These are phyloP conservation scores for Malus asiatica DNA, from an alignment of 306 rosid genomes.

Conservation along the genomic window DNA sequence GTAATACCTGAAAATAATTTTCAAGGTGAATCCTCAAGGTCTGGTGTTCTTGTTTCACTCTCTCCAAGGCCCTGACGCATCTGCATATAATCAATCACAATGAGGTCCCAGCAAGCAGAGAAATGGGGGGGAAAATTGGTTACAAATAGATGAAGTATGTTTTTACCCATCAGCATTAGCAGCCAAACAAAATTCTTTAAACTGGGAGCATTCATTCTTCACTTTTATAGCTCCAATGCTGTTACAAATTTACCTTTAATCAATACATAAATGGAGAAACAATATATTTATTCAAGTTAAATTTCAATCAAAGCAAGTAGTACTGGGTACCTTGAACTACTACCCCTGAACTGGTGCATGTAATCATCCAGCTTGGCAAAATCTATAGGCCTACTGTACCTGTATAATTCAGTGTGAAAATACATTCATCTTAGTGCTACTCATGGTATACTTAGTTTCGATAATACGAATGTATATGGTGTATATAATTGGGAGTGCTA, in stretches of 20 bases:
- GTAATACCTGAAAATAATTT: slow-evolving; percentile 49
- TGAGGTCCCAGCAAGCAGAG: neutral
- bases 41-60: slow-evolving; percentile 53
- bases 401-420: slow-evolving; percentile 7
- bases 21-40: slow-evolving; percentile 55
- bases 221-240: slow-evolving; percentile 85
- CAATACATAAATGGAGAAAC: neutral
- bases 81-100: slow-evolving; percentile 24
- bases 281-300: neutral
- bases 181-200: slow-evolving; percentile 55
- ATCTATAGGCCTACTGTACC: slow-evolving; percentile 37
- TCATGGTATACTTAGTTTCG: no score
- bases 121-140: neutral
- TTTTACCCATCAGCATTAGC: slow-evolving; percentile 58
- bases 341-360: slow-evolving; percentile 84
- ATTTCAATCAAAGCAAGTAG: neutral
- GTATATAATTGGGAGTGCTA: neutral
- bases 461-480: neutral
- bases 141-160: neutral
- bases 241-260: neutral
- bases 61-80: slow-evolving; percentile 57
- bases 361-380: slow-evolving; percentile 46
- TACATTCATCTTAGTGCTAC: neutral
- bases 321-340: slow-evolving; percentile 50
- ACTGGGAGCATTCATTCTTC: slow-evolving; percentile 47